Percentiles rank a stretch among this genome's conserved stretches.
Conservation (phyloP, 176 grass and related monocot species). For the Leersia perrieri region DNA sequence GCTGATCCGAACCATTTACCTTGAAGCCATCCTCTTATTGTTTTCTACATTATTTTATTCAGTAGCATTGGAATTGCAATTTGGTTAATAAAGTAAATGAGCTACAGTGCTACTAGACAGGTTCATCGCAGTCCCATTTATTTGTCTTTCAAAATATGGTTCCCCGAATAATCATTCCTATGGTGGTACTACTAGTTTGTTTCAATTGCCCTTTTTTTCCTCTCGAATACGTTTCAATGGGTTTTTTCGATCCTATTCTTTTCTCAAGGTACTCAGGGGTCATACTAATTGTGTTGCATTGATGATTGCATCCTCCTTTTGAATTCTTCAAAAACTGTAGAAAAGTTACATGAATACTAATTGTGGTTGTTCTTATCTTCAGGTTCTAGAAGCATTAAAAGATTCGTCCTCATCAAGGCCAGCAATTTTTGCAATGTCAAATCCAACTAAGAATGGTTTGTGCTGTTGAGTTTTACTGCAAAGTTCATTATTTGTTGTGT, state of each 20-base stretch:
- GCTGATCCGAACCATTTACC: neutral
- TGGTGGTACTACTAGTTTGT: neutral
- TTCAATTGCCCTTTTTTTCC: too few species aligned
- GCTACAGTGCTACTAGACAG: neutral
- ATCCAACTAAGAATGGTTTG: constrained; percentile 94
- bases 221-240: too few species aligned
- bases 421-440: constrained; percentile 97
- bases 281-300: neutral
- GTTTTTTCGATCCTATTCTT: constrained; percentile 11
- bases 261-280: constrained; percentile 5
- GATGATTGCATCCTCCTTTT: neutral
- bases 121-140: neutral
- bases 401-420: constrained; percentile 86
- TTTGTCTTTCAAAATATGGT: constrained; percentile 2
- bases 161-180: neutral
- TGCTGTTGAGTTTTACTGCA: constrained; percentile 30
- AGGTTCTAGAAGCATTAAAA: constrained; percentile 92
- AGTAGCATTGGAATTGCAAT: neutral
- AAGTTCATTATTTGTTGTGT: constrained; percentile 14
- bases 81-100: constrained; percentile 16
- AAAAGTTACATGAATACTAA: constrained; percentile 15
- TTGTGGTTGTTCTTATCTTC: constrained; percentile 19
- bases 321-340: neutral
- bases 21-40: neutral
- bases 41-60: neutral